phyloP scores from a whole-genome alignment of 2,329 filamentous ascomycete species.

The Westerdykella aurantiaca region DNA sequence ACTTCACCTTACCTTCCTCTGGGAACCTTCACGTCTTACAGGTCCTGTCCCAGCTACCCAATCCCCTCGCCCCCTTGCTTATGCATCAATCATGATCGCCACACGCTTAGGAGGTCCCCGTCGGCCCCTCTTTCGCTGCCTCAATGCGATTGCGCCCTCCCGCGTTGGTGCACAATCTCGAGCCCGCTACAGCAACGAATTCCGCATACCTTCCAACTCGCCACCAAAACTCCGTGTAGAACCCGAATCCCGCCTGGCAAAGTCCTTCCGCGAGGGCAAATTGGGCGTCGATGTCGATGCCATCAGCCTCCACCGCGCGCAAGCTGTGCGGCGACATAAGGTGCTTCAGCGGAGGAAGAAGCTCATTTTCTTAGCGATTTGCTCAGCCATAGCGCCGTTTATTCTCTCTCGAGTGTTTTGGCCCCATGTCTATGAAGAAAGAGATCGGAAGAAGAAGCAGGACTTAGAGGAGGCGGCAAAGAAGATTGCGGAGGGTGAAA shows the following conservation, averaged over 20 bases:
- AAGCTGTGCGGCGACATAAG: conserved; percentile 24
- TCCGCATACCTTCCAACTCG: conserved; percentile 4
- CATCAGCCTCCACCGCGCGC: conserved; percentile 31
- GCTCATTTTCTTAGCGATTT: too few species aligned
- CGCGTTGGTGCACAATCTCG: too few species aligned
- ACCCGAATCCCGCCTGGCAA: conserved; percentile 4
- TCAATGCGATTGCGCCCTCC: conserved; percentile 9
- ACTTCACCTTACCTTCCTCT: background rate
- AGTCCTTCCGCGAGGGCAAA: background rate
- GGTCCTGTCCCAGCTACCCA: background rate
- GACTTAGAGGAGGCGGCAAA: conserved; percentile 14
- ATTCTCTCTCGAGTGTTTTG: conserved; percentile 20
- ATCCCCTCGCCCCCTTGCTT: conserved; percentile 2
- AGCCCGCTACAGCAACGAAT: conserved; percentile 4
- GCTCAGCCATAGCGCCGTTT: conserved; percentile 23
- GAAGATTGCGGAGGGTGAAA: background rate
- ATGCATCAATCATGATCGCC: conserved; percentile 23
- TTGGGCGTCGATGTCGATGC: conserved; percentile 17
- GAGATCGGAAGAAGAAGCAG: conserved; percentile 9
- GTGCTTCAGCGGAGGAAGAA: conserved; percentile 16
- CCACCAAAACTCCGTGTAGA: conserved; percentile 11
- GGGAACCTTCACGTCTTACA: background rate
- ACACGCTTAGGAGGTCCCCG: conserved; percentile 22
- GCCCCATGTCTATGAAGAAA: too few species aligned
- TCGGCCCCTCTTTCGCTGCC: conserved; percentile 26